phyloP scores from a whole-genome alignment of 495 filamentous ascomycete genomes.

The Neurospora intermedia region DNA sequence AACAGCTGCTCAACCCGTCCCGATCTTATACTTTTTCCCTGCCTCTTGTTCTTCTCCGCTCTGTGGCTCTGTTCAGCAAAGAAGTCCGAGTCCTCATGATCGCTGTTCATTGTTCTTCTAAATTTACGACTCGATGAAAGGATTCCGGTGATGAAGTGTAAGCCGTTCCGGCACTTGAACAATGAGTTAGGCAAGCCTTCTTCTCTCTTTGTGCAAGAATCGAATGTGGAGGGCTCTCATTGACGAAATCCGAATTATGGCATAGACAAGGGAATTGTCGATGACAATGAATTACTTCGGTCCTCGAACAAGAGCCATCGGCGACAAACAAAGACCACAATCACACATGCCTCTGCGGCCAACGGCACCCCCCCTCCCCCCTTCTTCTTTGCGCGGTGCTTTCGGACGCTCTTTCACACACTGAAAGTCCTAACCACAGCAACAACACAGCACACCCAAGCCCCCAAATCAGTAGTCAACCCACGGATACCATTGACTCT shows the following conservation, averaged over 20 bases:
- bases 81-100: not conserved
- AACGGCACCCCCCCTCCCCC: not conserved
- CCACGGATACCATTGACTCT: conserved; percentile 1
- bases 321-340: not conserved
- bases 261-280: not conserved
- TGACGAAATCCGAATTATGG: not conserved
- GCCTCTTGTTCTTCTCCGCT: not conserved
- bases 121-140: not conserved
- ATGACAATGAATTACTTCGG: not conserved
- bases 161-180: not conserved
- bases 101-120: not conserved
- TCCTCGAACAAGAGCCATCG: not conserved
- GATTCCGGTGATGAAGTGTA: not conserved
- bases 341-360: not conserved
- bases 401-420: not conserved
- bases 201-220: not conserved
- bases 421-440: not conserved
- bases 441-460: conserved; percentile 6
- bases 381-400: not conserved
- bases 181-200: not conserved
- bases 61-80: not conserved
- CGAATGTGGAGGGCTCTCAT: not conserved
- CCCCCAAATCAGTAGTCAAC: conserved; percentile 1
- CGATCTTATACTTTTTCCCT: not conserved
- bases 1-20: not conserved